Evolutionary conservation across 108 stramenopile genomes (phyloP).

Genomic region (Seminavis robusta): DNA sequence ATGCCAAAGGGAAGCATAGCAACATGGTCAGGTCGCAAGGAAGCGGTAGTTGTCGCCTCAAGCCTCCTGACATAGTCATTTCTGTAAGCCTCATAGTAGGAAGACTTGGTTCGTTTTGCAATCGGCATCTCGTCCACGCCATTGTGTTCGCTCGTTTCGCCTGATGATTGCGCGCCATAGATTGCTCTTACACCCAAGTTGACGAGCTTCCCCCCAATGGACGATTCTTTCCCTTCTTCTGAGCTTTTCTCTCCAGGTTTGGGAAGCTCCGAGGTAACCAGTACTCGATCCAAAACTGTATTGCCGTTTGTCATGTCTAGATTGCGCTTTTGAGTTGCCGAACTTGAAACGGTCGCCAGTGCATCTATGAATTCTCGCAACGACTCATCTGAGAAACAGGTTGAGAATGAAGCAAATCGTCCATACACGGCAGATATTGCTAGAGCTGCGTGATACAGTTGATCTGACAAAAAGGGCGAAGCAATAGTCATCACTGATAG

Average conservation of each 20-base stretch:
- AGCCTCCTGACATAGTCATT: slow-evolving; percentile 28
- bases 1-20: slow-evolving; percentile 56
- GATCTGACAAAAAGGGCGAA: slow-evolving; percentile 58
- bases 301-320: too few species aligned
- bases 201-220: slow-evolving; percentile 71
- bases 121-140: slow-evolving; percentile 23
- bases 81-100: slow-evolving; percentile 59
- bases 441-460: slow-evolving; percentile 44
- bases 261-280: too few species aligned
- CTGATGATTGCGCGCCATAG: slow-evolving; percentile 27
- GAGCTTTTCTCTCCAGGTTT: slow-evolving; percentile 4
- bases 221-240: slow-evolving; percentile 17
- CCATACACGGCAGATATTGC: slow-evolving; percentile 53
- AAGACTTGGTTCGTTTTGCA: slow-evolving; percentile 39
- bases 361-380: slow-evolving; percentile 46
- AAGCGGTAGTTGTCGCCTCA: slow-evolving; percentile 29
- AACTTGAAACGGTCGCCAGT: slow-evolving; percentile 50
- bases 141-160: slow-evolving; percentile 10
- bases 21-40: slow-evolving; percentile 42
- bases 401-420: slow-evolving; percentile 69
- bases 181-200: slow-evolving; percentile 77
- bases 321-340: slow-evolving; percentile 15
- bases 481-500: slow-evolving; percentile 58
- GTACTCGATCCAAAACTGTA: too few species aligned
- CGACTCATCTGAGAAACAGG: slow-evolving; percentile 57